Evolutionary conservation across 768 basidiomycete genomes (phyloP).

Genomic region (Pleurotus sapidus): DNA sequence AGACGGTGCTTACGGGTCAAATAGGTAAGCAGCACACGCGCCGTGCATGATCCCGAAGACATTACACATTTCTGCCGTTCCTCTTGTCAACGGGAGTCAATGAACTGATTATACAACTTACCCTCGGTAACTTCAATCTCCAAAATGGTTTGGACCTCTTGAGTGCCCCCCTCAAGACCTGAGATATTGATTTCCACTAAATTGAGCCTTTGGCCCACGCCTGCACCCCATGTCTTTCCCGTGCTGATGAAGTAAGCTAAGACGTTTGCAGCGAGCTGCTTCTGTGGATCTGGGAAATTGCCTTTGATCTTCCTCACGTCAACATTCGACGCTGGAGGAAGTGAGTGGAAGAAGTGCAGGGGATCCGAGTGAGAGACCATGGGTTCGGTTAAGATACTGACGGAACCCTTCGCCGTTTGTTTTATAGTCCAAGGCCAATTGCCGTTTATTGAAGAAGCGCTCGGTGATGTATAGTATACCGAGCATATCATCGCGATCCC

Average conservation of each 20-base stretch:
- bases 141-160: conserved; percentile 31
- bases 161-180: conserved; percentile 12
- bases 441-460: neutral
- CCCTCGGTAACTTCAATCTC: conserved; percentile 38
- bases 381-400: neutral
- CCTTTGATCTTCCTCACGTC: conserved; percentile 34
- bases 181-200: conserved; percentile 33
- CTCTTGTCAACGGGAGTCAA: neutral
- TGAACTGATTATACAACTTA: conserved; percentile 12
- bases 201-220: conserved; percentile 34
- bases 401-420: neutral
- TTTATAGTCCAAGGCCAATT: neutral
- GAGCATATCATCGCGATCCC: neutral
- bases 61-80: conserved; percentile 55
- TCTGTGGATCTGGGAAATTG: conserved; percentile 37
- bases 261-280: conserved; percentile 27
- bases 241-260: conserved; percentile 36
- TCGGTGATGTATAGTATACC: neutral
- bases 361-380: neutral
- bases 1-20: conserved; percentile 43
- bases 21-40: conserved; percentile 52
- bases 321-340: conserved; percentile 13
- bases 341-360: conserved; percentile 13
- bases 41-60: conserved; percentile 46
- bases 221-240: conserved; percentile 32